Percentiles rank a stretch among this genome's conserved stretches.
Conservation (phyloP, 2,329 filamentous ascomycete species). For the Didymella lethalis region DNA sequence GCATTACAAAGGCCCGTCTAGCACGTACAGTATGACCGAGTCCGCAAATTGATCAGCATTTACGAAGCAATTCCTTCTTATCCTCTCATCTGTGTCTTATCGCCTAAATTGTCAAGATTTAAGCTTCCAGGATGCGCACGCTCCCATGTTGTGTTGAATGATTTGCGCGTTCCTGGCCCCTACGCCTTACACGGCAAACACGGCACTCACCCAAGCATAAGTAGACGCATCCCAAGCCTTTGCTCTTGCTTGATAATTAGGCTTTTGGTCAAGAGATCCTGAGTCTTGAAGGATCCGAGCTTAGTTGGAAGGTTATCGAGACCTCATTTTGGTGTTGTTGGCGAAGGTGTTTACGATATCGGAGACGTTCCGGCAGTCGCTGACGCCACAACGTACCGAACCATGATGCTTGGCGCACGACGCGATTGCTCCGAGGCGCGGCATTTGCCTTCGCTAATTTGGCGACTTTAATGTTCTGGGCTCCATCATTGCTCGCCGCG, state of each 20-base stretch:
- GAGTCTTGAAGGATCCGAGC: conserved; percentile 13
- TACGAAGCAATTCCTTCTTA: too few relatives aligned
- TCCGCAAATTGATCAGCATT: neutral
- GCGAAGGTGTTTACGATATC: neutral
- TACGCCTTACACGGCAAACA: conserved; percentile 5
- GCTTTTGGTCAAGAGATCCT: conserved; percentile 6
- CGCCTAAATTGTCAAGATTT: neutral
- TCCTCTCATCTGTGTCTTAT: neutral
- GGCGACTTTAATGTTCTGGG: neutral
- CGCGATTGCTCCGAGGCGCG: neutral
- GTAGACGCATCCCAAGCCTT: conserved; percentile 12
- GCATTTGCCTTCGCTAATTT: neutral
- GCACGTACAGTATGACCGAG: neutral
- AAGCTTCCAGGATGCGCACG: neutral
- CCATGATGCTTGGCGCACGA: conserved; percentile 10
- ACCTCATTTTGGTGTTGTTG: conserved; percentile 1
- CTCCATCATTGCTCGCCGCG: neutral
- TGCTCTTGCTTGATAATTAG: conserved; percentile 17
- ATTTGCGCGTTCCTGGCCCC: neutral
- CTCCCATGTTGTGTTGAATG: neutral
- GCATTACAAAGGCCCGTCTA: neutral
- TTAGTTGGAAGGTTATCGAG: conserved; percentile 9
- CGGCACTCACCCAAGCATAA: conserved; percentile 16
- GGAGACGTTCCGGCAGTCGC: neutral
- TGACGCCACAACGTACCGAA: neutral